A percentile compares a stretch with the other conserved stretches of the same genome.
Evolutionary conservation across 768 basidiomycete species (phyloP).

Genomic region (Chiua virens): DNA sequence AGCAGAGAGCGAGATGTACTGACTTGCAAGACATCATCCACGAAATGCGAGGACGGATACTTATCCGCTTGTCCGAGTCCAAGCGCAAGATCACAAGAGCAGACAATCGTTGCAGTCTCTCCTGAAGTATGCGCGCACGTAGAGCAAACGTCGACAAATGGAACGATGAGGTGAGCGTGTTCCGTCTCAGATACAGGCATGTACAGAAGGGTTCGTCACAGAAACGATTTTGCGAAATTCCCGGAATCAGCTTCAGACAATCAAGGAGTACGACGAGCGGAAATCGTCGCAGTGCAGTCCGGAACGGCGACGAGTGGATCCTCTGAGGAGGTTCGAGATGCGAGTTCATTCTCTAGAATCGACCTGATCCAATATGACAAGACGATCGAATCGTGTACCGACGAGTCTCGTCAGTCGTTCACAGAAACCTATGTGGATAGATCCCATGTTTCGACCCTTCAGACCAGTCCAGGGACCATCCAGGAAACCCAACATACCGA

Average conservation of each 20-base stretch:
- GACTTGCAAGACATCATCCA: background rate
- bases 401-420: background rate
- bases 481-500: no score
- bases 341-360: no score
- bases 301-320: background rate
- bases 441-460: background rate
- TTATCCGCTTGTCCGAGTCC: background rate
- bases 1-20: background rate
- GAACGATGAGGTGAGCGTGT: background rate
- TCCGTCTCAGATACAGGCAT: background rate
- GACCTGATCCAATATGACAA: no score
- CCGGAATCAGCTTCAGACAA: background rate
- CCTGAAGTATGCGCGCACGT: constrained; percentile 1
- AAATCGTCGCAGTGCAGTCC: background rate
- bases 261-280: background rate
- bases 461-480: no score
- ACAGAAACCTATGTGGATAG: background rate
- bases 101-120: background rate
- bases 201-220: background rate
- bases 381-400: no score
- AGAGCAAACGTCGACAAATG: background rate
- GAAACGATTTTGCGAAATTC: background rate
- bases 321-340: no score
- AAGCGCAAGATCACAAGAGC: background rate
- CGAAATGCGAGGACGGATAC: background rate